Base-by-base conservation (phyloP, 192 early-diverging fungal species). In the Fimicolochytrium jonesii region DNA sequence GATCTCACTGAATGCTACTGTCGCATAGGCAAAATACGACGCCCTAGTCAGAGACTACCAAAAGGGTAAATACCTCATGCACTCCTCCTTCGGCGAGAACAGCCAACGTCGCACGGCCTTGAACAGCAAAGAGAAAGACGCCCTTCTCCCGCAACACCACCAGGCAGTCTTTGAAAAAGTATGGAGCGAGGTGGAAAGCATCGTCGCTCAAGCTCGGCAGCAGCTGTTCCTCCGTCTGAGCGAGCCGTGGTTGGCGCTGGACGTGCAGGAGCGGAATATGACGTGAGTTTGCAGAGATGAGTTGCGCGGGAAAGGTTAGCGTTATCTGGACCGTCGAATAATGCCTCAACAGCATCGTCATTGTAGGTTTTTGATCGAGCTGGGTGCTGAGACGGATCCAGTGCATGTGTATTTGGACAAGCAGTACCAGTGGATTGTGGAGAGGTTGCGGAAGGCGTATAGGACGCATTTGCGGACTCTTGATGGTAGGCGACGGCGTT, bases 21-120 rank as follows among this genome's bases (percentile, higher is more conserved):
- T n/a, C 23, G n/a, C n/a, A n/a, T 48, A 89, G 87, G 74, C 82
- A 49, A 90, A 91, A 66, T 92, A 89, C 58, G 93, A 97, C 66
- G 80, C 86, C 49, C 90, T 90, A 0, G 92, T 97, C 22, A 84
- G 93, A 26, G 93, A 97, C 69, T 99, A 96, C 80, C 92, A 94
- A 64, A 96, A 94, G 71, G 96, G 96, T 31, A 87, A 89, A 56
- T 85, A 87, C 64, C 69, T 95, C 17, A 84, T 92, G 61, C 73
- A 85, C 59, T 72, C 77, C 10, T 82, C 76, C 11, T 82, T 82
- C 49, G 46, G 46, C 29, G 58, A 45, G 31, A 50, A 18, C 6
- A 49, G 58, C 22, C 25, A 25, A 1, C 32, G 57, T 1, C 25
- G 25, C 3, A 23, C 48, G 2, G 17, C 17, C 37, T 17, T 17